Conservation (phyloP, 2,329 filamentous ascomycete genomes). For the Fusarium sp. region DNA sequence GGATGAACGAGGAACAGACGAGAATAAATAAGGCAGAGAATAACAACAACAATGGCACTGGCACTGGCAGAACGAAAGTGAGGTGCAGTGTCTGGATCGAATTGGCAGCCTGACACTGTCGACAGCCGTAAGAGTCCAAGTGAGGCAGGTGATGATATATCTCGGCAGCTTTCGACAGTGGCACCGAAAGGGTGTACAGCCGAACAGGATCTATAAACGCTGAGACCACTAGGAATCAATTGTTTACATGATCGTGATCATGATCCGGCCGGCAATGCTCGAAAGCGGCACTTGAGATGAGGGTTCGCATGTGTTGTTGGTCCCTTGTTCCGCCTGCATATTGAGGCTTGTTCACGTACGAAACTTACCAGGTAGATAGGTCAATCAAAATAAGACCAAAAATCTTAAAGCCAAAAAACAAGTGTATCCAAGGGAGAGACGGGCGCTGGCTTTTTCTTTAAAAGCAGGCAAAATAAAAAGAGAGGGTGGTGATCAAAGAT, state of each 20-base stretch:
- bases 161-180: neutral
- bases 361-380: conserved; percentile 28
- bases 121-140: conserved; percentile 13
- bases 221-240: conserved; percentile 16
- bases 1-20: neutral
- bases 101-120: neutral
- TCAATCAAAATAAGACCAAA: neutral
- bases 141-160: neutral
- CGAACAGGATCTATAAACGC: neutral
- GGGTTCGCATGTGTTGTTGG: neutral
- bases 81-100: neutral
- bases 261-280: neutral
- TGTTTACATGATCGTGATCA: neutral
- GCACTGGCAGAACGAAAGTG: neutral
- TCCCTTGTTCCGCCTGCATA: conserved; percentile 14
- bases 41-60: neutral
- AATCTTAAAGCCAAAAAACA: neutral
- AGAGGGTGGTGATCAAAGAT: conserved; percentile 22
- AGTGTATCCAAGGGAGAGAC: conserved; percentile 13
- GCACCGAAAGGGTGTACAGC: neutral
- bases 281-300: conserved; percentile 7
- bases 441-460: conserved; percentile 1
- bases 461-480: conserved; percentile 16
- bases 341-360: conserved; percentile 1
- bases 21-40: conserved; percentile 15